Percentiles rank a stretch among this genome's conserved stretches.
Conservation (phyloP, 176 grass and related monocot species). For the Aegilops speltoides region DNA sequence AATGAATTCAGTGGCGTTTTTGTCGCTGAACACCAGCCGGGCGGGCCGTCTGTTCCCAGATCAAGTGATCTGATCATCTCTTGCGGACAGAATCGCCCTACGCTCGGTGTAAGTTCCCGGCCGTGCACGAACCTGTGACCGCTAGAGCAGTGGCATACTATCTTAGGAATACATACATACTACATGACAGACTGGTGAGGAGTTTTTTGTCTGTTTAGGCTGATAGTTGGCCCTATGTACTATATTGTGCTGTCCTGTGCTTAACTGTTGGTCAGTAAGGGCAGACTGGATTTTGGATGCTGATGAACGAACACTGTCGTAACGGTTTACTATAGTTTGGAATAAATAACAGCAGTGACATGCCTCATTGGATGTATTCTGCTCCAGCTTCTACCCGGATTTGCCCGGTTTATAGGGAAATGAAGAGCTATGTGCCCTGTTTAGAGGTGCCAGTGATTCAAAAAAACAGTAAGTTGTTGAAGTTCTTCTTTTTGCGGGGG, state of each 20-base stretch:
- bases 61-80: not conserved
- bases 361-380: not conserved
- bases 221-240: not conserved
- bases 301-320: not conserved
- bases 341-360: not conserved
- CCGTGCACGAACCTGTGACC: conserved; percentile 37
- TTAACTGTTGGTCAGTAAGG: not conserved
- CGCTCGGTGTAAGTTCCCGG: conserved; percentile 27
- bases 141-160: not conserved
- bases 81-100: not conserved
- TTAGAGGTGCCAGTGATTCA: too few species aligned
- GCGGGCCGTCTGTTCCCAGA: not conserved
- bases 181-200: not conserved
- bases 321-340: not conserved
- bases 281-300: not conserved
- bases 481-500: too few species aligned
- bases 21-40: conserved; percentile 17
- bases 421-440: not conserved
- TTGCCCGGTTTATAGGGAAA: not conserved
- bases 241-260: not conserved
- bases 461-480: too few species aligned
- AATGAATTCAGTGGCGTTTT: not conserved
- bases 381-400: not conserved
- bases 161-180: not conserved
- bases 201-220: conserved; percentile 23